These are phyloP conservation scores for Chrysanthemum makinoi DNA, from an alignment of 129 eudicot genomes.

Conservation along the genomic window DNA sequence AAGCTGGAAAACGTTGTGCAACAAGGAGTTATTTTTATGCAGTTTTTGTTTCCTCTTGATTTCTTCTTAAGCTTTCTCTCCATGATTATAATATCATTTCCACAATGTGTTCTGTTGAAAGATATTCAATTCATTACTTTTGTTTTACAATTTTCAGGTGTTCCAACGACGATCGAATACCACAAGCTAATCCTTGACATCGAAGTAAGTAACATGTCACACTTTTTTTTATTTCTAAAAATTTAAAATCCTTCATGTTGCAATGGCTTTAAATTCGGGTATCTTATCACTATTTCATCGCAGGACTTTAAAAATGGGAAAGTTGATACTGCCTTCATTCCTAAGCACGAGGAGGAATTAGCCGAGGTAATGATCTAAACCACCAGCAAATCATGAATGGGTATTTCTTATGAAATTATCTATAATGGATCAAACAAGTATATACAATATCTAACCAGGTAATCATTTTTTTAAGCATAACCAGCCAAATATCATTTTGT, in stretches of 20 bases:
- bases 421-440: too few relatives aligned
- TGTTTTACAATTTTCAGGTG: conserved; percentile 53
- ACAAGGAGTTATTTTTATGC: too few relatives aligned
- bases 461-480: too few relatives aligned
- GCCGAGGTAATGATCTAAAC: conserved; percentile 64
- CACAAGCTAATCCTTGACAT: conserved; percentile 95
- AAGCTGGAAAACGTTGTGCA: too few relatives aligned
- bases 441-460: background rate
- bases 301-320: conserved; percentile 96
- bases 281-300: background rate
- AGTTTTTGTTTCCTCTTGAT: too few relatives aligned
- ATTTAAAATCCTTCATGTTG: background rate
- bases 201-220: conserved; percentile 53
- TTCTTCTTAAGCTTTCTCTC: too few relatives aligned
- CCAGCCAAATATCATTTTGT: too few relatives aligned
- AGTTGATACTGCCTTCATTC: conserved; percentile 97
- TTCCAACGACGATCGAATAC: conserved; percentile 96
- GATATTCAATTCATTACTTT: background rate
- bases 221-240: background rate
- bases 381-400: background rate
- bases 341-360: conserved; percentile 90
- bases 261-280: conserved; percentile 4
- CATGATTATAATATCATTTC: too few relatives aligned
- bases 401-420: too few relatives aligned
- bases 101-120: background rate